These are phyloP conservation scores for Kalmanozyma brasiliensis DNA, from an alignment of 1,284 basidiomycete species.

Conservation along the genomic window DNA sequence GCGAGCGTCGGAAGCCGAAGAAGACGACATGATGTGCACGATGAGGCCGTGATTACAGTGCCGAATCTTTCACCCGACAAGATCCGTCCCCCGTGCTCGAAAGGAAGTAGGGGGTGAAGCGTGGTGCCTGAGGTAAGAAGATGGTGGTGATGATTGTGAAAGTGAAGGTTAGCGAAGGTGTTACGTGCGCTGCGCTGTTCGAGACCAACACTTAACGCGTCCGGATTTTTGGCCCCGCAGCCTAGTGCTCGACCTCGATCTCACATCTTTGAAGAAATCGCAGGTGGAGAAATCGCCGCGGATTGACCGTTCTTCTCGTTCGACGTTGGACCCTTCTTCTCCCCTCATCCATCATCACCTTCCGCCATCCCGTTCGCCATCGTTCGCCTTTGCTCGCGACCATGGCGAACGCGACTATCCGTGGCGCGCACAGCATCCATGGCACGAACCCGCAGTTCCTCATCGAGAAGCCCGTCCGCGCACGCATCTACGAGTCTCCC, in stretches of 20 bases:
- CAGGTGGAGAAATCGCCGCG: constrained; percentile 5
- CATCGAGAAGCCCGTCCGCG: constrained; percentile 95
- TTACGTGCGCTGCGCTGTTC: background rate
- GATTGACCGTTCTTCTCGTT: background rate
- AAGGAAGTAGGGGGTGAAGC: too few relatives aligned
- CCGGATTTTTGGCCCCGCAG: background rate
- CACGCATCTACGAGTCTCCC: constrained; percentile 91
- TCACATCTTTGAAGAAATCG: background rate
- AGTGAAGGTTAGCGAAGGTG: background rate
- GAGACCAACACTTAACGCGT: constrained; percentile 33
- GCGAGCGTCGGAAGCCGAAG: constrained; percentile 61
- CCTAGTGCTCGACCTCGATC: background rate
- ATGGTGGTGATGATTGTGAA: constrained; percentile 1
- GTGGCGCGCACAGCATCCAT: constrained; percentile 84
- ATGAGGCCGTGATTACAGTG: too few relatives aligned
- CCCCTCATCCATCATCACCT: background rate
- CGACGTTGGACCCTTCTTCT: constrained; percentile 6
- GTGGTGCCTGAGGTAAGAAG: too few relatives aligned
- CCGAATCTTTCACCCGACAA: too few relatives aligned
- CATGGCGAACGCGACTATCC: constrained; percentile 86
- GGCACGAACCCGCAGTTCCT: constrained; percentile 89
- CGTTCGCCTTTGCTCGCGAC: too few relatives aligned
- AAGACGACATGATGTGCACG: constrained; percentile 19
- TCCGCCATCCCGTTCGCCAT: constrained; percentile 2
- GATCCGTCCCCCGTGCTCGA: too few relatives aligned